Conservation (phyloP, 2,329 filamentous ascomycete species). For the Blastomyces parvus region DNA sequence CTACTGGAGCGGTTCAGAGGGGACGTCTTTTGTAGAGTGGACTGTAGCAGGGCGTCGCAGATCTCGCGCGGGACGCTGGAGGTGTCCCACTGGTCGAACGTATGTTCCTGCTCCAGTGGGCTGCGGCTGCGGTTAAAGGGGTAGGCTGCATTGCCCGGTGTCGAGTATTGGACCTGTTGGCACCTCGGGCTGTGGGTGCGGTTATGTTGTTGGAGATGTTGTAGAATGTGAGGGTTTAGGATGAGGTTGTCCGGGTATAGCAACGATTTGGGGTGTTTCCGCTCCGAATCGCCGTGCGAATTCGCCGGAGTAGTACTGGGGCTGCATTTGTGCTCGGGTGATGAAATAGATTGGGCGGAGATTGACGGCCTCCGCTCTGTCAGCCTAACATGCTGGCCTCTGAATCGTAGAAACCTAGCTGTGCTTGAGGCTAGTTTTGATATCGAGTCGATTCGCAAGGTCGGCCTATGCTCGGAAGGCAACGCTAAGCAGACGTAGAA, state of each 20-base stretch:
- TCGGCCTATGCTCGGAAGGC: neutral
- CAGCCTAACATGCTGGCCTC: neutral
- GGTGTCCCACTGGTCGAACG: conserved; percentile 11
- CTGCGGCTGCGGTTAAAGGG: neutral
- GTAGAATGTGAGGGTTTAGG: neutral
- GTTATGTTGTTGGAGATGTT: neutral
- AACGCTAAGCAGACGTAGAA: conserved; percentile 5
- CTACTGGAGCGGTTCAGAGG: neutral
- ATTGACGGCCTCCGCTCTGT: neutral
- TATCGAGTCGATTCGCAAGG: neutral
- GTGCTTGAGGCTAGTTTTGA: neutral
- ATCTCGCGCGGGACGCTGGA: conserved; percentile 10
- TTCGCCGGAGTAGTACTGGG: neutral
- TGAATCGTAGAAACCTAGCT: neutral
- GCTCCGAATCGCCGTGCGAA: neutral
- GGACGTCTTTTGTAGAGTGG: neutral
- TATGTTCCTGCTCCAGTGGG: conserved; percentile 2
- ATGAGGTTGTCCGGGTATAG: neutral
- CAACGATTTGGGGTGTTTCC: neutral
- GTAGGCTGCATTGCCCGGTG: neutral
- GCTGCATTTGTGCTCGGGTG: neutral
- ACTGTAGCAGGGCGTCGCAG: conserved; percentile 3
- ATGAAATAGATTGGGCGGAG: neutral
- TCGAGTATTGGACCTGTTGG: neutral
- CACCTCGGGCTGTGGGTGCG: neutral